Conservation (phyloP, 495 filamentous ascomycete species). For the Bacidia gigantensis region DNA sequence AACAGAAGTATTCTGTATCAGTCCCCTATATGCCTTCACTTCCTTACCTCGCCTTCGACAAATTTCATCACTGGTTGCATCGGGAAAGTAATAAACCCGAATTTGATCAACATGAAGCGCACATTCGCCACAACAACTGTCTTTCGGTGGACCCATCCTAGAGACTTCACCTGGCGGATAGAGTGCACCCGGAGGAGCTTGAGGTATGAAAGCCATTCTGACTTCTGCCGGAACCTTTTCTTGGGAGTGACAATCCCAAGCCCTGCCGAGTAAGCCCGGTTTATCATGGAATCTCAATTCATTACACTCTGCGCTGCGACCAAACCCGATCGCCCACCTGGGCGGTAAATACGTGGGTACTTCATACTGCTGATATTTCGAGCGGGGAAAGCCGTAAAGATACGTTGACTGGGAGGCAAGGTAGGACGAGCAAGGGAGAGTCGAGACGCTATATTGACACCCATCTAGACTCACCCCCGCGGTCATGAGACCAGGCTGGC, state of each 20-base stretch:
- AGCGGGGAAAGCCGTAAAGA: background rate
- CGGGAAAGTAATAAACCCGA: conserved; percentile 6
- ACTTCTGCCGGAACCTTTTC: no score
- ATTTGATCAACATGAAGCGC: background rate
- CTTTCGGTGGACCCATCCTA: background rate
- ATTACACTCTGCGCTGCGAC: conserved; percentile 4
- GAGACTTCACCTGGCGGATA: background rate
- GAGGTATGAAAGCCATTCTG: background rate
- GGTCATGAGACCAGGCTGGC: conserved; percentile 6
- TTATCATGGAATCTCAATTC: background rate
- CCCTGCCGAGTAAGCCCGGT: background rate
- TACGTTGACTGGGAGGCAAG: conserved; percentile 2
- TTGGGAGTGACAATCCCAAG: background rate
- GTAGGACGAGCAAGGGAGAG: conserved; percentile 8
- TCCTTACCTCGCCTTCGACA: background rate
- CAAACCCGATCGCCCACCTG: background rate
- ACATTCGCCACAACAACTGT: conserved; percentile 2
- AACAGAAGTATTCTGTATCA: no score
- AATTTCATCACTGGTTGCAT: background rate
- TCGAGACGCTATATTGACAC: background rate
- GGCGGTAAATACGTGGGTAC: background rate
- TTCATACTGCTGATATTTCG: background rate
- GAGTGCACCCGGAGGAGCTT: background rate
- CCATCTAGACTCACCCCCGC: background rate
- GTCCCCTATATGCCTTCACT: background rate